Evolutionary conservation across 208 protist genomes (phyloP).

Genomic region (Vickermania ingenoplastis): DNA sequence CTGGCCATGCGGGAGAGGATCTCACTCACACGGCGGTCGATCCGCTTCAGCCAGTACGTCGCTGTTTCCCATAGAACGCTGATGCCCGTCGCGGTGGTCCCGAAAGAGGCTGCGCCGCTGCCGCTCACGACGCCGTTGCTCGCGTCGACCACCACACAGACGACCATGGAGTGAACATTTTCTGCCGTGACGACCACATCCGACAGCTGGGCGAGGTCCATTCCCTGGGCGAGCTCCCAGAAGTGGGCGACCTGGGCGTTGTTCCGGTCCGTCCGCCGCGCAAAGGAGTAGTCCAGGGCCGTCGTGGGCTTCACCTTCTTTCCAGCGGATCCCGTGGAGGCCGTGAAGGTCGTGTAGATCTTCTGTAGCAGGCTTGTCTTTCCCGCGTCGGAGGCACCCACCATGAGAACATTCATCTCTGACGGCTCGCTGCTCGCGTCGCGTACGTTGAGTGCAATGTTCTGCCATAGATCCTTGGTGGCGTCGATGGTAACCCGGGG

Average conservation of each 20-base stretch:
- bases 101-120: not conserved
- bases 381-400: constrained; percentile 54
- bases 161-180: constrained; percentile 66
- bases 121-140: constrained; percentile 8
- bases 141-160: constrained; percentile 76
- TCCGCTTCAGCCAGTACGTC: constrained; percentile 60
- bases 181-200: constrained; percentile 84
- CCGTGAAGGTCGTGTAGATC: constrained; percentile 49
- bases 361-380: constrained; percentile 79
- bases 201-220: constrained; percentile 63
- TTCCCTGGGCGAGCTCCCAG: constrained; percentile 86
- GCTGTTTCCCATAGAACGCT: constrained; percentile 55
- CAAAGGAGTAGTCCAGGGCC: constrained; percentile 83
- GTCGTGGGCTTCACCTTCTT: constrained; percentile 74
- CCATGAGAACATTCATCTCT: constrained; percentile 62
- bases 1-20: constrained; percentile 65
- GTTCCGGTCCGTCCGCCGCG: constrained; percentile 66
- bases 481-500: constrained; percentile 51
- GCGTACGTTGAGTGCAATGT: constrained; percentile 75
- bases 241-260: constrained; percentile 79
- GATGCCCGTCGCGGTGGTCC: constrained; percentile 7
- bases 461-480: constrained; percentile 84
- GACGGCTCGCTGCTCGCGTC: constrained; percentile 41
- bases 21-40: constrained; percentile 61
- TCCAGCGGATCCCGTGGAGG: constrained; percentile 15